A percentile compares a stretch with the other conserved stretches of the same genome.
These are phyloP conservation scores for Ambrosia artemisiifolia DNA, from an alignment of 129 eudicot genomes.

Conservation along the genomic window DNA sequence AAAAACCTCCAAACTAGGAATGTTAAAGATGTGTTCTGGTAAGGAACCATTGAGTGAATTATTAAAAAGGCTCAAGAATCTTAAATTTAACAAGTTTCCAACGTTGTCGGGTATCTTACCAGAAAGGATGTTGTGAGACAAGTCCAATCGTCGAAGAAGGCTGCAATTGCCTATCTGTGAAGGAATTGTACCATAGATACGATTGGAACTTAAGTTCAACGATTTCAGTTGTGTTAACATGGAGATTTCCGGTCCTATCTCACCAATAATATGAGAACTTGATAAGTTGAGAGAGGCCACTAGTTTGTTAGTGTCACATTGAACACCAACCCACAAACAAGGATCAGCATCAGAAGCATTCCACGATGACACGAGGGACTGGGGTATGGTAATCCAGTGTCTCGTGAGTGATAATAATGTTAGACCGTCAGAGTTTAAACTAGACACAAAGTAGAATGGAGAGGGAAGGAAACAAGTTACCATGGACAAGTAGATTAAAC, in stretches of 20 bases:
- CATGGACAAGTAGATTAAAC: slow-evolving; percentile 11
- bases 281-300: slow-evolving; percentile 47
- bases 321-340: slow-evolving; percentile 79
- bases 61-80: slow-evolving; percentile 30
- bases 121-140: slow-evolving; percentile 30
- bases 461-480: slow-evolving; percentile 27
- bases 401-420: slow-evolving; percentile 50
- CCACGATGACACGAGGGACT: slow-evolving; percentile 40
- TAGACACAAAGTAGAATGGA: slow-evolving; percentile 26
- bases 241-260: slow-evolving; percentile 61
- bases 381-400: slow-evolving; percentile 50
- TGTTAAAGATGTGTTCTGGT: slow-evolving; percentile 48
- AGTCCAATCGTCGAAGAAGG: slow-evolving; percentile 47
- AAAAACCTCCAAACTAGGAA: slow-evolving; percentile 32
- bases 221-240: slow-evolving; percentile 33
- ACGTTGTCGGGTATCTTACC: slow-evolving; percentile 61
- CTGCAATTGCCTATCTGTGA: slow-evolving; percentile 49
- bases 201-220: slow-evolving; percentile 46
- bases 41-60: slow-evolving; percentile 63
- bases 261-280: slow-evolving; percentile 46
- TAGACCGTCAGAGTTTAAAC: slow-evolving; percentile 59
- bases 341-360: slow-evolving; percentile 59
- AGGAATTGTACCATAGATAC: slow-evolving; percentile 54
- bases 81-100: slow-evolving; percentile 43
- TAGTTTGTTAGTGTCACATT: slow-evolving; percentile 34